Conservation (phyloP, 1,284 basidiomycete species). For the Porogramme epimiltina region DNA sequence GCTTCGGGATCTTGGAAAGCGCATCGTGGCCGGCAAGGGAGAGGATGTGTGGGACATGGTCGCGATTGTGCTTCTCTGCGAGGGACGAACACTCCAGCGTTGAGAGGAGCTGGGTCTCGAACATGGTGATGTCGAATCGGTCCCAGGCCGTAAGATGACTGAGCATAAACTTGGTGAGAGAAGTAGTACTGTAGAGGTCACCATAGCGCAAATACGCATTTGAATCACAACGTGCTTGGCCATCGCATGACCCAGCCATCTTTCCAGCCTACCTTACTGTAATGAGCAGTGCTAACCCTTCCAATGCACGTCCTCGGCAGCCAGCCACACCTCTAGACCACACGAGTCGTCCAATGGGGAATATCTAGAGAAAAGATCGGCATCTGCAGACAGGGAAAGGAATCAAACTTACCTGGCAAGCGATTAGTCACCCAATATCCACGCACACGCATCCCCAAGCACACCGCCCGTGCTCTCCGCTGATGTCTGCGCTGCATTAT, state of each 20-base stretch:
- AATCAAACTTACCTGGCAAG: slow-evolving; percentile 64
- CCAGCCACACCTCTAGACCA: slow-evolving; percentile 58
- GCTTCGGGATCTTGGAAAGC: slow-evolving; percentile 47
- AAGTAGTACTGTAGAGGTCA: neutral
- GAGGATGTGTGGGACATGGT: slow-evolving; percentile 81
- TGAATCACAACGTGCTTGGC: slow-evolving; percentile 33
- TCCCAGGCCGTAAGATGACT: slow-evolving; percentile 60
- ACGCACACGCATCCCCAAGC: slow-evolving; percentile 63
- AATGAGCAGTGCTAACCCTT: slow-evolving; percentile 53
- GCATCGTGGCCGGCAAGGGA: slow-evolving; percentile 46
- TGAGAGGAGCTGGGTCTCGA: slow-evolving; percentile 79
- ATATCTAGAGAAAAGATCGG: slow-evolving; percentile 40
- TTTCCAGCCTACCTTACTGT: slow-evolving; percentile 48
- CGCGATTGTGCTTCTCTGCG: slow-evolving; percentile 84
- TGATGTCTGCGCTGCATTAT: slow-evolving; percentile 52
- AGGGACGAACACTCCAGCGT: slow-evolving; percentile 69
- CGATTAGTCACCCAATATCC: slow-evolving; percentile 68
- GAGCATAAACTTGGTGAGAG: too few relatives aligned
- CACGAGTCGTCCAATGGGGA: slow-evolving; percentile 43
- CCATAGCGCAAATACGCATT: slow-evolving; percentile 28
- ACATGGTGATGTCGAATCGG: slow-evolving; percentile 74
- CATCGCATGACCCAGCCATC: slow-evolving; percentile 44
- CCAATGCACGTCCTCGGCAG: slow-evolving; percentile 58
- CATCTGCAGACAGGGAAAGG: neutral
- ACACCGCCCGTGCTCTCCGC: slow-evolving; percentile 36